Percentiles rank a stretch among this genome's conserved stretches.
Evolutionary conservation across 2,329 filamentous ascomycete genomes (phyloP).

Genomic region (Verruconis gallopava): DNA sequence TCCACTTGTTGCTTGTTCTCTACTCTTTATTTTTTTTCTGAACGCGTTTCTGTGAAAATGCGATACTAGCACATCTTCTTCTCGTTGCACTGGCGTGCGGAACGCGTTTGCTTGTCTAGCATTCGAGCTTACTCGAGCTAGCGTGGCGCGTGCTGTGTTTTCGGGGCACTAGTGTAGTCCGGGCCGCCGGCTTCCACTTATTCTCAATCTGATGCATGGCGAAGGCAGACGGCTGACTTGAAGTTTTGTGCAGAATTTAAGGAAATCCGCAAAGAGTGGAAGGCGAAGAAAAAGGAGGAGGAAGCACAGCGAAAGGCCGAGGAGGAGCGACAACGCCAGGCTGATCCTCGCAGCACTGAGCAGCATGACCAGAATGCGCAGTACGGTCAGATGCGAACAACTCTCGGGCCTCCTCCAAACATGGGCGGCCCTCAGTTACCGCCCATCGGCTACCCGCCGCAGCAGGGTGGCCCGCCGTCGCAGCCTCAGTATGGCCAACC

Average conservation of each 20-base stretch:
- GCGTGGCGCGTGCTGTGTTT: background rate
- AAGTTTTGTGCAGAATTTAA: conserved; percentile 74
- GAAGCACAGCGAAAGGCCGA: conserved; percentile 80
- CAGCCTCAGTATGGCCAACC: conserved; percentile 32
- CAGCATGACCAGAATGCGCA: conserved; percentile 38
- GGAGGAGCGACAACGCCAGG: conserved; percentile 68
- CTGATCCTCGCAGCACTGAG: conserved; percentile 37
- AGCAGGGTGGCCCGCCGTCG: conserved; percentile 21
- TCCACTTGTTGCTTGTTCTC: background rate
- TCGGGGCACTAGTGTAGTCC: conserved; percentile 28
- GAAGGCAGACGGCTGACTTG: no score
- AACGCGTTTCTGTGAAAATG: no score
- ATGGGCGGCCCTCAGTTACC: conserved; percentile 36
- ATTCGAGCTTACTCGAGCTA: background rate
- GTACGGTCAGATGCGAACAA: conserved; percentile 32
- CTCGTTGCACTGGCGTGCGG: background rate
- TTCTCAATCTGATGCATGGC: no score
- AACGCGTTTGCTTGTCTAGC: conserved; percentile 1
- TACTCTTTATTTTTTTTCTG: background rate
- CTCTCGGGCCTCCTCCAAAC: conserved; percentile 31
- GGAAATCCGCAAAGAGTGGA: conserved; percentile 98
- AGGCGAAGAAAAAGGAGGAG: conserved; percentile 98
- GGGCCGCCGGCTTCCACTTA: conserved; percentile 19
- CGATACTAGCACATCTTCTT: no score
- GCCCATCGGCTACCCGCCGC: conserved; percentile 38